A percentile compares a stretch with the other conserved stretches of the same genome.
phyloP scores from a whole-genome alignment of 2,329 filamentous ascomycete species.

The Fusarium bactridioides region DNA sequence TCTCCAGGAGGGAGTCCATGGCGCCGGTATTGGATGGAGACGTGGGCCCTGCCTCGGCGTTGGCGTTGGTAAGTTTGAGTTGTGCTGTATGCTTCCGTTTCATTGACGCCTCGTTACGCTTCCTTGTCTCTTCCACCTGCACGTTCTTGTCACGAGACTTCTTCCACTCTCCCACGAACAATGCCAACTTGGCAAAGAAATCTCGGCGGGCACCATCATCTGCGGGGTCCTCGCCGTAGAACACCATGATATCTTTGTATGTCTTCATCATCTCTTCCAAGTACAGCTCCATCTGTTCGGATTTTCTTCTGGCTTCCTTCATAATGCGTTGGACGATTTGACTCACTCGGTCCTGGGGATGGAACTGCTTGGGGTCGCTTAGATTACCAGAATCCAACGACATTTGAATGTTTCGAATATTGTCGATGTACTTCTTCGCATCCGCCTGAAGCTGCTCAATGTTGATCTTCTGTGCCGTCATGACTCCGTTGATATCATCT shows the following conservation, averaged over 20 bases:
- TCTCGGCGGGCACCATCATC: constrained; percentile 94
- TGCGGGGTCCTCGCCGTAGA: constrained; percentile 91
- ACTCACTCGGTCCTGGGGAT: constrained; percentile 93
- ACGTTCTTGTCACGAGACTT: constrained; percentile 95
- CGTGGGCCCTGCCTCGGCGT: constrained; percentile 59
- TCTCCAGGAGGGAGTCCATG: constrained; percentile 96
- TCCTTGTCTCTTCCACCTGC: constrained; percentile 79
- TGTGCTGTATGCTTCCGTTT: constrained; percentile 81
- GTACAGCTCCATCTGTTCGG: constrained; percentile 93
- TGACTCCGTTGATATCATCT: constrained; percentile 82
- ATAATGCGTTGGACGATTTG: constrained; percentile 91
- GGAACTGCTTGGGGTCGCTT: constrained; percentile 96
- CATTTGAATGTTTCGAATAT: constrained; percentile 91
- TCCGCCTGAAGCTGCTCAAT: constrained; percentile 90
- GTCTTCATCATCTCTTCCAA: constrained; percentile 90
- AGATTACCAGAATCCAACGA: constrained; percentile 93
- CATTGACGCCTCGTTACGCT: constrained; percentile 89
- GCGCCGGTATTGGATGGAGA: constrained; percentile 82
- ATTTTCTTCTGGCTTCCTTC: constrained; percentile 96
- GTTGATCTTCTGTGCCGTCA: constrained; percentile 87
- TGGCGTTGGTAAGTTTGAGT: constrained; percentile 65
- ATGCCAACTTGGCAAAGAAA: constrained; percentile 93
- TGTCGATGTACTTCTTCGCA: constrained; percentile 91
- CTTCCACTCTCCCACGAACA: constrained; percentile 94
- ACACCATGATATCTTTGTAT: constrained; percentile 94